Evolutionary conservation across 108 stramenopile species (phyloP).

Genomic region (Skeletonema menzelii): DNA sequence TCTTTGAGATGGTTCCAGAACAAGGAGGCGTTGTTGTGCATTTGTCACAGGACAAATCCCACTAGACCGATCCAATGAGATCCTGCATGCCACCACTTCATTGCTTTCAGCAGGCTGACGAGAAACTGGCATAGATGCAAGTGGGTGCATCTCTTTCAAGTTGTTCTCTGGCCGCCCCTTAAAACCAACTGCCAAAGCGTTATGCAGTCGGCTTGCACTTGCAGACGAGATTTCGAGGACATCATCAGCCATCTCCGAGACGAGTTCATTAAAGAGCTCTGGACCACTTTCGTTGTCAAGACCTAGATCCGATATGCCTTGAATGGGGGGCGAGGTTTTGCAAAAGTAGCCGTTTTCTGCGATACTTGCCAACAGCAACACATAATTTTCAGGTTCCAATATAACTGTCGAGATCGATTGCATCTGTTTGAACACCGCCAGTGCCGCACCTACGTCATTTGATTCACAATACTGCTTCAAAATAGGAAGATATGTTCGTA

Average conservation of each 20-base stretch:
- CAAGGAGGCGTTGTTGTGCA: conserved; percentile 64
- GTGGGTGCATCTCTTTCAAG: conserved; percentile 51
- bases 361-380: conserved; percentile 59
- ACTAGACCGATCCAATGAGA: conserved; percentile 55
- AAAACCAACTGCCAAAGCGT: conserved; percentile 64
- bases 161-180: conserved; percentile 21
- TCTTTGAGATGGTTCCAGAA: conserved; percentile 61
- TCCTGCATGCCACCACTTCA: conserved; percentile 64
- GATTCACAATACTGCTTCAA: conserved; percentile 63
- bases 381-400: conserved; percentile 76
- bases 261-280: conserved; percentile 69
- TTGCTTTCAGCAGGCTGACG: conserved; percentile 48
- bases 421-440: conserved; percentile 71
- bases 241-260: conserved; percentile 70
- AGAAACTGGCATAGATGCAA: conserved; percentile 50
- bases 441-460: conserved; percentile 54
- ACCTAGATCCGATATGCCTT: conserved; percentile 52
- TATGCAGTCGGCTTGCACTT: conserved; percentile 74
- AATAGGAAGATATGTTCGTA: conserved; percentile 81
- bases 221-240: conserved; percentile 71
- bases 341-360: conserved; percentile 76
- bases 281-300: conserved; percentile 53
- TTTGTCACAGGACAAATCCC: conserved; percentile 68
- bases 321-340: conserved; percentile 46
- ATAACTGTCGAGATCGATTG: conserved; percentile 46